Evolutionary conservation across 768 basidiomycete species (phyloP).

Genomic region (Candolleomyces eurysporus): DNA sequence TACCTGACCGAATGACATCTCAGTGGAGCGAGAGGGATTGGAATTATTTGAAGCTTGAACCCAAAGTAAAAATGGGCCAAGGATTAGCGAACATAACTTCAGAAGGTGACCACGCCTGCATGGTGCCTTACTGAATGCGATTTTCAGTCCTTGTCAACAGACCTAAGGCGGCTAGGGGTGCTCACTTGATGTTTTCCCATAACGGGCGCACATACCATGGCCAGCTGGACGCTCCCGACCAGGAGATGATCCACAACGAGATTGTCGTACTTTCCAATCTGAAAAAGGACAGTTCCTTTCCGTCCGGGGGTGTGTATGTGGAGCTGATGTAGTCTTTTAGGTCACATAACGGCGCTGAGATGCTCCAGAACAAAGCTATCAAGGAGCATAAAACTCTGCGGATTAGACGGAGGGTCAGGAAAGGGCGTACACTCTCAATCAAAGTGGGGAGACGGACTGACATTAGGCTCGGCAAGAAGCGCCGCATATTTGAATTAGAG

Average conservation of each 20-base stretch:
- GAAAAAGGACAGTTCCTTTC: not conserved
- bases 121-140: not conserved
- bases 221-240: not conserved
- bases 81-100: not conserved
- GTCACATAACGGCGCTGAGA: no score
- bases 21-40: not conserved
- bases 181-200: not conserved
- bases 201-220: not conserved
- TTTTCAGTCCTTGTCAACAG: not conserved
- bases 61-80: not conserved
- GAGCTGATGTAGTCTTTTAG: not conserved
- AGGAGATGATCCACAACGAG: not conserved
- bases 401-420: no score
- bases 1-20: slow-evolving; percentile 9
- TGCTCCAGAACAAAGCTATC: fast-evolving
- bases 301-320: not conserved
- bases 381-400: no score
- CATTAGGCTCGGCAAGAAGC: slow-evolving; percentile 2
- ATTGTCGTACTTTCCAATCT: not conserved
- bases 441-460: not conserved
- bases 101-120: slow-evolving; percentile 1
- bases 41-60: slow-evolving; percentile 1
- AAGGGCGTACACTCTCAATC: no score
- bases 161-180: not conserved
- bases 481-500: not conserved